These are phyloP conservation scores for Lachancea fermentati DNA, from an alignment of 805 yeast species.

Conservation along the genomic window DNA sequence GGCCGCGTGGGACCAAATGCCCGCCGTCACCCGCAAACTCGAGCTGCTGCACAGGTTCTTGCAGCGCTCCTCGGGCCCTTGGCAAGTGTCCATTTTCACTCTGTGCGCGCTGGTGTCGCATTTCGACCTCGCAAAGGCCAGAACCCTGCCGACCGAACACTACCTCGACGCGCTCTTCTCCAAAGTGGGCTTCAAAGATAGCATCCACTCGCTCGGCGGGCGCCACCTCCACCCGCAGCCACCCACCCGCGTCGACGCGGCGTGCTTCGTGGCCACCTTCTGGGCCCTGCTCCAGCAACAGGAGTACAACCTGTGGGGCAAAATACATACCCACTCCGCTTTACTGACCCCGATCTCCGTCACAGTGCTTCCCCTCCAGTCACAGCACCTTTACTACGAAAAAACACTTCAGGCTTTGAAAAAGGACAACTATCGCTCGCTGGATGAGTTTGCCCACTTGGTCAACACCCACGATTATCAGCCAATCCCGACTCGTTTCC, in stretches of 20 bases:
- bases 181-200: constrained; percentile 17
- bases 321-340: constrained; percentile 28
- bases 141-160: constrained; percentile 13
- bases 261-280: constrained; percentile 40
- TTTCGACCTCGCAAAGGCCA: constrained; percentile 30
- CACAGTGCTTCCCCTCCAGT: constrained; percentile 39
- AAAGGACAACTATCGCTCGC: constrained; percentile 15
- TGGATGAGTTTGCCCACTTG: constrained; percentile 24
- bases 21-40: constrained; percentile 37
- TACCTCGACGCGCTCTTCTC: constrained; percentile 26
- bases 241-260: constrained; percentile 16
- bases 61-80: constrained; percentile 38
- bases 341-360: constrained; percentile 39
- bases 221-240: constrained; percentile 16
- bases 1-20: constrained; percentile 37
- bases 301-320: constrained; percentile 41
- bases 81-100: constrained; percentile 36
- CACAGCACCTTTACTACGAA: constrained; percentile 32
- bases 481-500: constrained; percentile 15
- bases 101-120: constrained; percentile 33
- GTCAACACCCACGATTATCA: constrained; percentile 14
- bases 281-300: constrained; percentile 44
- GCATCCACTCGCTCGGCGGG: constrained; percentile 23
- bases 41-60: constrained; percentile 42
- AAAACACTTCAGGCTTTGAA: constrained; percentile 29